phyloP scores from a whole-genome alignment of 1,139 yeast species.

The Pichia terricola region DNA sequence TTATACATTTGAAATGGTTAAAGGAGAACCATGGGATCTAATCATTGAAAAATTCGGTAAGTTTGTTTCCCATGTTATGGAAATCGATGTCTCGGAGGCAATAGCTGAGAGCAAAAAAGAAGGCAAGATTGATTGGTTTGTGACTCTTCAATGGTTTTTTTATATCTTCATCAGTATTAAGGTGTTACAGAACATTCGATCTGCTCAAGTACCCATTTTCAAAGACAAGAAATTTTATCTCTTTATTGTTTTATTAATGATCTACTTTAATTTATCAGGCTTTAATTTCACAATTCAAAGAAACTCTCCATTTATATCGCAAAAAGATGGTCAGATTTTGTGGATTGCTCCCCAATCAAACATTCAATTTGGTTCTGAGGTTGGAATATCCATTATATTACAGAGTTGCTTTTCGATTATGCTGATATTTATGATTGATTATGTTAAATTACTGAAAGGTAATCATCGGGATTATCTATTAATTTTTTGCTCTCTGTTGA shows the following conservation, averaged over 20 bases:
- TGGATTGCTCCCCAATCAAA: conserved; percentile 53
- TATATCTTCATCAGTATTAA: conserved; percentile 7
- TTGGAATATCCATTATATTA: conserved; percentile 35
- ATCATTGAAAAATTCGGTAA: conserved; percentile 7
- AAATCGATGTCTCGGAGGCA: conserved; percentile 5
- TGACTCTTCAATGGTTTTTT: conserved; percentile 5
- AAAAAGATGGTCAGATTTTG: conserved; percentile 30
- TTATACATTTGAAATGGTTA: conserved; percentile 8
- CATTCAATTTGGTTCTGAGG: conserved; percentile 65
- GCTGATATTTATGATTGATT: conserved; percentile 18
- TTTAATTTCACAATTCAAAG: conserved; percentile 53
- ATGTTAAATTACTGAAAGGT: conserved; percentile 6
- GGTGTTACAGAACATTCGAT: conserved; percentile 4
- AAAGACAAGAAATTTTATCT: conserved; percentile 20
- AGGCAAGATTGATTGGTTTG: conserved; percentile 3
- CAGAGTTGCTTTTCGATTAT: conserved; percentile 38
- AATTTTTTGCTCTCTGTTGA: conserved; percentile 16
- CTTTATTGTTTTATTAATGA: conserved; percentile 31
- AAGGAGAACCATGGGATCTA: conserved; percentile 12
- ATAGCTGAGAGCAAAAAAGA: neutral
- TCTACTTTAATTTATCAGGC: conserved; percentile 46
- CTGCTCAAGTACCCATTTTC: conserved; percentile 1
- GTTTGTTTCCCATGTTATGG: conserved; percentile 6
- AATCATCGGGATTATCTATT: conserved; percentile 11
- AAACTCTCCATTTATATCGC: conserved; percentile 54